Conservation (phyloP, 495 filamentous ascomycete genomes). For the Xylaria flabelliformis region DNA sequence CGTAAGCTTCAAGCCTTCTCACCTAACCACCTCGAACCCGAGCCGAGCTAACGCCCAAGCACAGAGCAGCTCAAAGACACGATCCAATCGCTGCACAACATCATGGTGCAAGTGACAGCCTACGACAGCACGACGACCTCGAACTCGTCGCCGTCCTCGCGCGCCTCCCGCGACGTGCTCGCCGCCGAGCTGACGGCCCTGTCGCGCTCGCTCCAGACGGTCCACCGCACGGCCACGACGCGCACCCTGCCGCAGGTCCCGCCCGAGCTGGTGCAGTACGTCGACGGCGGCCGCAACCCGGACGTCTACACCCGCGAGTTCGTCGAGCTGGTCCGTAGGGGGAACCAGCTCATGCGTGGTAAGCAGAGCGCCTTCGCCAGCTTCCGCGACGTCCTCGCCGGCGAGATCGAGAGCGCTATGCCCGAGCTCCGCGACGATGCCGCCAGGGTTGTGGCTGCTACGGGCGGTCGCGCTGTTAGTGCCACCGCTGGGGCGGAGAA, state of each 20-base stretch:
- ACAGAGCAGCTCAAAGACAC: conserved; percentile 70
- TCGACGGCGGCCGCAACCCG: conserved; percentile 91
- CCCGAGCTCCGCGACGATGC: conserved; percentile 79
- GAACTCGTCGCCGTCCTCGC: conserved; percentile 45
- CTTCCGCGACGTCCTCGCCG: conserved; percentile 82
- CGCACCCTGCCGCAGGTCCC: conserved; percentile 61
- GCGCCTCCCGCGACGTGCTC: conserved; percentile 50
- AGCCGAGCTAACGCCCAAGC: neutral
- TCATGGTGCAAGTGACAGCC: conserved; percentile 73
- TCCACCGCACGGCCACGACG: conserved; percentile 52
- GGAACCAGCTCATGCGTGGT: conserved; percentile 85
- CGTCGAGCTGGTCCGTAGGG: conserved; percentile 83
- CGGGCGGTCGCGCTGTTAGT: conserved; percentile 30
- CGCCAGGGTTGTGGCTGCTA: conserved; percentile 60
- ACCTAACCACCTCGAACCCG: conserved; percentile 19
- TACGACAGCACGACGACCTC: conserved; percentile 65
- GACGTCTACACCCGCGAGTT: conserved; percentile 99
- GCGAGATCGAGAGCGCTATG: conserved; percentile 78
- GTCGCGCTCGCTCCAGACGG: conserved; percentile 48
- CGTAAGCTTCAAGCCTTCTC: conserved; percentile 38
- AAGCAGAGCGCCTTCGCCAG: conserved; percentile 78
- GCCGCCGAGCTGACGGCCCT: conserved; percentile 49
- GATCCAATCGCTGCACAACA: conserved; percentile 86
- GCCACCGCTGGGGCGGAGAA: neutral
- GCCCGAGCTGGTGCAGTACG: conserved; percentile 90